Base-by-base conservation (phyloP, 768 basidiomycete genomes). In the Cystobasidium tubakii region DNA sequence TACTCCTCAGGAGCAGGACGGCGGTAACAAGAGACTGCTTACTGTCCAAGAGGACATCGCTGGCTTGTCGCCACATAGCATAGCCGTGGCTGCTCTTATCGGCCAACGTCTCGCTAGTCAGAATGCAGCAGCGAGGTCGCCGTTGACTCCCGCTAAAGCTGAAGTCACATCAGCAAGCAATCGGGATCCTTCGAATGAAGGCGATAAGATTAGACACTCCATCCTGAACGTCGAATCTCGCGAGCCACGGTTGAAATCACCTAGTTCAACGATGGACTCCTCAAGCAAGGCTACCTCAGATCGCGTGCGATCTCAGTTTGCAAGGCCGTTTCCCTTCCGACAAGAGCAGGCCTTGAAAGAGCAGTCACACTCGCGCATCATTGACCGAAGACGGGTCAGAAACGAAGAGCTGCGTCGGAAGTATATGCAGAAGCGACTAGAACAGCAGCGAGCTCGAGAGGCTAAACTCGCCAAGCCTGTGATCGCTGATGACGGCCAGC, bases 361-460 rank as follows among this genome's bases (percentile, higher is more conserved):
- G 46, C 66, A 36, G 33, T 10, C 66, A 21, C 10, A 53, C 6
- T 23, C 46, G 29, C 69, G 69, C 12, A 71, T 71, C 69, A 71
- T 71, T 7, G 69, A 71, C 33, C 9, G 69, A 7, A 9, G 69
- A 53, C 53, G 69, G 31, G 69, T 54, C 1, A 23, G 69, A 10
- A 71, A 71, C 39, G 69, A 71, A 44, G 69, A 29, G 3, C 29
- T 71, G 29, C 50, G 69, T 15, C 53, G 54, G 12, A 46, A 71
- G 36, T 67, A 67, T 31, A 25, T 67, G 31, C 7, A 46, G 42
- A 60, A 34, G 21, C 57, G 57, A 12, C 7, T 60, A 21, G 57
- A 60, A 12, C 57, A 60, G 23, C 57, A 65, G 25, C 63, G 36
- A 15, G 25, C 63, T 10, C 36, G 21, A 29, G 63, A 65, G 17